These are phyloP conservation scores for Xylariaceae sp. DNA, from an alignment of 2,329 filamentous ascomycete genomes.

Conservation along the genomic window DNA sequence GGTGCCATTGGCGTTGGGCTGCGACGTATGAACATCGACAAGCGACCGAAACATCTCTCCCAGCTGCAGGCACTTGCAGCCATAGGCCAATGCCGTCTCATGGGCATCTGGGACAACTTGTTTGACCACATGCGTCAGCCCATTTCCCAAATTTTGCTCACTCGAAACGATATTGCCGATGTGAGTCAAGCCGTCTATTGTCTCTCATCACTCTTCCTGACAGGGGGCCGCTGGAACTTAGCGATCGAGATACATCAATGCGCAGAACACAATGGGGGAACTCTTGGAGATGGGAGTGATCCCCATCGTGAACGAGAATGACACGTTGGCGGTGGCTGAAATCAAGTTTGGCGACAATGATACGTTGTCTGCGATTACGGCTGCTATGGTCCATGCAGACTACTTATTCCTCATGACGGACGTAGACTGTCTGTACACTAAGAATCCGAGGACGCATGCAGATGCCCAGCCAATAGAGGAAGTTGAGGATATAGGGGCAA, in stretches of 20 bases:
- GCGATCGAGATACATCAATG: constrained; percentile 92
- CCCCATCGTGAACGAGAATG: constrained; percentile 98
- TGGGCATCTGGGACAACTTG: constrained; percentile 91
- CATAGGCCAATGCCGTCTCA: constrained; percentile 91
- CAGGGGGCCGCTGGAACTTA: constrained; percentile 31
- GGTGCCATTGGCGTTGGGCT: constrained; percentile 94
- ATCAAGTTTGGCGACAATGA: constrained; percentile 99
- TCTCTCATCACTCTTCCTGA: background rate
- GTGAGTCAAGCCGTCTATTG: constrained; percentile 42
- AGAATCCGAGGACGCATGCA: constrained; percentile 81
- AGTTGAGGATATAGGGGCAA: constrained; percentile 78
- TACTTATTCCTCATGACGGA: constrained; percentile 98
- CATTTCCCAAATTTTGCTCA: constrained; percentile 90
- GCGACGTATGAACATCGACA: constrained; percentile 81
- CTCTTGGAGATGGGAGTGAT: constrained; percentile 93
- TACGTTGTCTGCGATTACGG: constrained; percentile 91
- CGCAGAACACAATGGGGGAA: constrained; percentile 89
- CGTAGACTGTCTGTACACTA: constrained; percentile 95
- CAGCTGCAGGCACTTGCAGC: constrained; percentile 90
- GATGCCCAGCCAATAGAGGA: constrained; percentile 89
- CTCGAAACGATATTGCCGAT: constrained; percentile 93
- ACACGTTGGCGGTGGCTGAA: constrained; percentile 92
- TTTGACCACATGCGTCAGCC: constrained; percentile 86
- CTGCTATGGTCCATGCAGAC: constrained; percentile 95
- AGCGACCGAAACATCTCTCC: constrained; percentile 84